These are phyloP conservation scores for Heracleum sosnowskyi DNA, from an alignment of 129 eudicot genomes.

Conservation along the genomic window DNA sequence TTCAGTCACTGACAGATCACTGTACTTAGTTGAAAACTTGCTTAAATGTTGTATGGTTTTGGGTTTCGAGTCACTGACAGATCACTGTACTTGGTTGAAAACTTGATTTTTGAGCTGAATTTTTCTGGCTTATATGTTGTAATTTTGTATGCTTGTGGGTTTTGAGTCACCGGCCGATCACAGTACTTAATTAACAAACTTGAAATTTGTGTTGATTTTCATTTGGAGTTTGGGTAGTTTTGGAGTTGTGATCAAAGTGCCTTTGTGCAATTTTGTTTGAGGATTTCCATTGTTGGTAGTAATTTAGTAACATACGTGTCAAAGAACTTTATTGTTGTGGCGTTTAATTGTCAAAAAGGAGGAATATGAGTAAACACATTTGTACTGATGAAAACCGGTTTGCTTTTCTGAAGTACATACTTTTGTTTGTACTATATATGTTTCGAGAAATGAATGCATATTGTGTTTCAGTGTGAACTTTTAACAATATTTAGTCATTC, in stretches of 20 bases:
- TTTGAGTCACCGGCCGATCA: not conserved
- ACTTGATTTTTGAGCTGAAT: not conserved
- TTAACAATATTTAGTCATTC: too few species aligned
- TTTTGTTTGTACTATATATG: not conserved
- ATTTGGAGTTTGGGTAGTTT: too few species aligned
- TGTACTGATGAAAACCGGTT: not conserved
- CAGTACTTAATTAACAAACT: too few species aligned
- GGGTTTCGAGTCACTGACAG: not conserved
- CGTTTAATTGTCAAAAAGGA: not conserved
- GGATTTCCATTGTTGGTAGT: not conserved
- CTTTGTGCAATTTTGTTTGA: not conserved
- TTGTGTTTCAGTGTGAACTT: not conserved
- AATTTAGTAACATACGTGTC: not conserved
- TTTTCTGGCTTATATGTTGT: not conserved
- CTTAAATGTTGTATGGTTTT: not conserved
- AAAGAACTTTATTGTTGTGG: not conserved
- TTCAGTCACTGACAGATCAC: not conserved
- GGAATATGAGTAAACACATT: not conserved
- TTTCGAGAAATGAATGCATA: not conserved
- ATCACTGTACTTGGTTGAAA: not conserved
- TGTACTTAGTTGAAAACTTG: not conserved
- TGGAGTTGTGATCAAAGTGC: not conserved
- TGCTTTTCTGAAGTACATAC: not conserved
- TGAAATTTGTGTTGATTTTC: not conserved
- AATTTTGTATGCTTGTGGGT: not conserved